Evolutionary conservation across 371 early-diverging fungal genomes (phyloP), one percentile per base, ranked within the genome.

Genomic region (Mortierella sp.): DNA sequence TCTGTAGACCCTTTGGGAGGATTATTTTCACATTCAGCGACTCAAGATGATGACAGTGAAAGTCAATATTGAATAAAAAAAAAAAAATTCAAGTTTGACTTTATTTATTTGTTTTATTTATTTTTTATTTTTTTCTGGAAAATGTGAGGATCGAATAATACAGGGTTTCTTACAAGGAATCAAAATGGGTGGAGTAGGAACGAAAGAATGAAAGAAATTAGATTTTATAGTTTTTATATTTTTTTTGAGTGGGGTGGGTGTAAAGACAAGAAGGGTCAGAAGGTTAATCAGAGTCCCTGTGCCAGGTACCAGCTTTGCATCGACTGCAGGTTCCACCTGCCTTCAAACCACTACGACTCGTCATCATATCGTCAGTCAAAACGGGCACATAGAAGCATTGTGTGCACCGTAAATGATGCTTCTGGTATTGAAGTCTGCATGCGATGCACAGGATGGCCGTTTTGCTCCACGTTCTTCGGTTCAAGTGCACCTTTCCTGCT

Each of bases 241-340:
- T 47, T 16, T 10, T 16, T 19, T 16, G 13, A 50, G 19, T 50
- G 36, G 36, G 36, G 36, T 36, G 36, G 36, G 36, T 36, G 36
- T 36, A 6, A 58, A 58, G 43, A 43, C 21, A 32, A 13, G 19
- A n/a, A 48, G 10, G n/a, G 19, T 2, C 2, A 48, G 21, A 52
- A 21, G 13, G 19, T 24, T 48, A 72, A 24, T 62, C 62, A 19
- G 45, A 24, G 24, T 62, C 82, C 38, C 45, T 40, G 22, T 76
- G 53, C 82, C 82, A 81, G 28, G 82, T 81, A 22, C 82, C 82
- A 21, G 76, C 69, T 55, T 66, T 72, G 65, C 82, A 81, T 3
- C 82, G 69, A 40, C 43, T 58, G 36, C 82, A 81, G 5, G 63
- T 68, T 47, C 69, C 75, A 1, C 75, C 75, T 41, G 75, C 61